Evolutionary conservation across 768 basidiomycete genomes (phyloP), one percentile per base, ranked within the genome.

Genomic region (Amanita molliuscula): DNA sequence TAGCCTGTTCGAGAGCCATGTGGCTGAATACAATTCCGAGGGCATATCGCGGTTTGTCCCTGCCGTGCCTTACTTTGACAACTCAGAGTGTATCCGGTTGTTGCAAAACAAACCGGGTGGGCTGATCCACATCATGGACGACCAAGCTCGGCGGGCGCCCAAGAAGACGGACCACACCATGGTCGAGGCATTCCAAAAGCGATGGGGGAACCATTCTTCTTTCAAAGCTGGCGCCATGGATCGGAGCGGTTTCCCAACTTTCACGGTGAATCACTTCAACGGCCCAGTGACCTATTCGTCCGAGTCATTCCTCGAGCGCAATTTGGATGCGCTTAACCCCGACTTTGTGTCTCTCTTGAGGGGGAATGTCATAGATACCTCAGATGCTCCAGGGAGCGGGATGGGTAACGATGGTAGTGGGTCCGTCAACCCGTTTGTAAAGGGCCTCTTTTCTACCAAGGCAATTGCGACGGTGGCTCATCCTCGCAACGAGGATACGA

Each of bases 101-200:
- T 68, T 98, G 36, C 85, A 92, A 61, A 84, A 90, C 60, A 73
- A 72, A 48, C 92, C 89, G 1, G 94, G 93, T 8, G 96, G 96
- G 1, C 72, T 99, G 28, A 82, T 97, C 47, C 91, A 95, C 59
- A 97, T 98, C 65, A 90, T 97, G 86, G 94, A 98, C 61, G 95
- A 98, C 61, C 93, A 96, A 65, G 88, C 93, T 1, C 77, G 86
- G 10, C 75, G 88, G 34, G 76, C 78, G 50, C 84, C 81, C 52
- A 94, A 92, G 68, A 93, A 94, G 78, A 94, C 84, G 2, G 91
- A 95, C 58, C 78, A 84, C 48, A 89, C 86, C 0, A 96, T 98
- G 91, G 80, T 94, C 7, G 92, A 96, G 58, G 90, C 94, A 0
- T 91, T 97, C 61, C 73, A 78, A 42, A 98, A 97, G 65, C 79